A percentile compares a stretch with the other conserved stretches of the same genome.
These are phyloP conservation scores for Russula compacta DNA, from an alignment of 768 basidiomycete genomes.

Conservation along the genomic window DNA sequence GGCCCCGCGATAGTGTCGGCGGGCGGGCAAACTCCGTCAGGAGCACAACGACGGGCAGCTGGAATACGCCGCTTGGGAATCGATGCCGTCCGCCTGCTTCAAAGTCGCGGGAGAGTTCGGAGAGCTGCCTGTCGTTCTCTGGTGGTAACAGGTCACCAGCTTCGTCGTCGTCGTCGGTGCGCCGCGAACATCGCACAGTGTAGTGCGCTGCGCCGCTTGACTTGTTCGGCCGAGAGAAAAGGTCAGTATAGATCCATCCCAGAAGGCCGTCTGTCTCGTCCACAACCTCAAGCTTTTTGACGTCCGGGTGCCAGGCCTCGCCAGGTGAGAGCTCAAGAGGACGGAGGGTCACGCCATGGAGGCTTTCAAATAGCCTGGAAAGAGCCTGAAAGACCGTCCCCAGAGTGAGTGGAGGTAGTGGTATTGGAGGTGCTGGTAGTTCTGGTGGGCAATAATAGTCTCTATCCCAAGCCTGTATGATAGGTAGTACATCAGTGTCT, in stretches of 20 bases:
- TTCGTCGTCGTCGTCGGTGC: slow-evolving; percentile 87
- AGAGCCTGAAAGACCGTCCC: slow-evolving; percentile 90
- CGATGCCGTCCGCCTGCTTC: slow-evolving; percentile 53
- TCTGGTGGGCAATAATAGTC: slow-evolving; percentile 87
- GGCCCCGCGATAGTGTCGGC: slow-evolving; percentile 41
- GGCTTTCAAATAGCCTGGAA: slow-evolving; percentile 75
- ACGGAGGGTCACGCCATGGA: slow-evolving; percentile 82
- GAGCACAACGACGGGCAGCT: slow-evolving; percentile 87
- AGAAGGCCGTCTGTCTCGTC: slow-evolving; percentile 82
- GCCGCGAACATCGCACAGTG: slow-evolving; percentile 88
- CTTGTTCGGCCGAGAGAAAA: slow-evolving; percentile 80
- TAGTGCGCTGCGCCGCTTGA: slow-evolving; percentile 92
- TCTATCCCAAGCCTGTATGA: slow-evolving; percentile 92
- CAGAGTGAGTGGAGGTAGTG: slow-evolving; percentile 67
- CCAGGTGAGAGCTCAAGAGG: slow-evolving; percentile 59
- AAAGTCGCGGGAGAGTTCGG: slow-evolving; percentile 46
- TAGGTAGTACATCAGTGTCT: slow-evolving; percentile 44
- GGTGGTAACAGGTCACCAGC: slow-evolving; percentile 43
- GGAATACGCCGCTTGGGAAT: slow-evolving; percentile 61
- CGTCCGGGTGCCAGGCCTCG: slow-evolving; percentile 84
- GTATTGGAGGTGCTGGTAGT: slow-evolving; percentile 62
- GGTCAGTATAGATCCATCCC: slow-evolving; percentile 92
- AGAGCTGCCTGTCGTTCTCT: slow-evolving; percentile 30
- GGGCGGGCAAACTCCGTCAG: slow-evolving; percentile 79
- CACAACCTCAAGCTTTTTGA: slow-evolving; percentile 87